These are phyloP conservation scores for Fagus sylvatica DNA, from an alignment of 306 rosid genomes.

Conservation along the genomic window DNA sequence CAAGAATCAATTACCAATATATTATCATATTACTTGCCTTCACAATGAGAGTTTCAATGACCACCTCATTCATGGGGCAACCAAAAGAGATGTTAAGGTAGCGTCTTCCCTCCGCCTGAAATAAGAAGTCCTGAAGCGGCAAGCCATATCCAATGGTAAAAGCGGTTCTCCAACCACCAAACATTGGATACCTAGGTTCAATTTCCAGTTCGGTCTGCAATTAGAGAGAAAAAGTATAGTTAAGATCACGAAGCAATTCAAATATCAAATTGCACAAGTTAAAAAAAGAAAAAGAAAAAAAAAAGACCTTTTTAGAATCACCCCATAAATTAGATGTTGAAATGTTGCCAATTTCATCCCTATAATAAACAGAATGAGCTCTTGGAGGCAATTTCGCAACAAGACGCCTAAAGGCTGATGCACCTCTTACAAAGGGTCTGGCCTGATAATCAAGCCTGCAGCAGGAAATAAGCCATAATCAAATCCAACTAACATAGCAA, in stretches of 20 bases:
- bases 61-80: constrained; percentile 73
- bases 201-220: constrained; percentile 80
- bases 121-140: constrained; percentile 88
- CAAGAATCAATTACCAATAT: constrained; percentile 5
- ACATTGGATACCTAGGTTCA: constrained; percentile 92
- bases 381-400: constrained; percentile 87
- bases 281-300: not conserved
- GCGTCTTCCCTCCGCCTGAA: constrained; percentile 71
- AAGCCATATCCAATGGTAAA: constrained; percentile 92
- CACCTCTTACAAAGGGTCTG: constrained; percentile 74
- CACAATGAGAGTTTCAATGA: constrained; percentile 71
- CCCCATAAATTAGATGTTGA: constrained; percentile 97
- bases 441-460: constrained; percentile 93
- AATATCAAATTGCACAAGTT: not conserved
- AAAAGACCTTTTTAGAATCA: constrained; percentile 72
- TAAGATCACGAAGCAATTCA: constrained; percentile 22
- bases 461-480: constrained; percentile 32
- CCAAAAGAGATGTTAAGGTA: constrained; percentile 79
- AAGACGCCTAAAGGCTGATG: constrained; percentile 79
- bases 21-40: constrained; percentile 51
- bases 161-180: constrained; percentile 96
- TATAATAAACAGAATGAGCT: constrained; percentile 90
- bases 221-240: constrained; percentile 20
- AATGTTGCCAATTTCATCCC: constrained; percentile 95
- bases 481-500: constrained; percentile 24